Base-by-base conservation (phyloP, 345 rosid species). In the Salix exigua region DNA sequence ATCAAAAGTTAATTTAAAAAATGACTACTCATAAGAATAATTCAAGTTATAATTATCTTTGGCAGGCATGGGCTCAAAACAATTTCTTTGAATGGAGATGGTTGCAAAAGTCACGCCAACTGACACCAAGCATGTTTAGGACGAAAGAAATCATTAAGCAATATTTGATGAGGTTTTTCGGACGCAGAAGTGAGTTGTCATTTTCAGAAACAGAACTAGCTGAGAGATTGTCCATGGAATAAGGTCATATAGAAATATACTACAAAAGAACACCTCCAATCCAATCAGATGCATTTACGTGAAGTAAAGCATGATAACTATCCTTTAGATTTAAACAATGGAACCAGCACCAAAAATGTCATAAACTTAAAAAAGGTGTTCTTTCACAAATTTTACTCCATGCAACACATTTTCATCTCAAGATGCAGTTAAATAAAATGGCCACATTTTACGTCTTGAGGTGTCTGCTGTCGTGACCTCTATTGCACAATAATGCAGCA, bases 141-240 rank as follows among this genome's bases (percentile, higher is more conserved):
- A 46, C 1, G 0, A 46, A 46, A 46, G 50, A 46, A 14, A 46
- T 46, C 50, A 12, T 53, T 53, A 12, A 6, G 60, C 11, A 2
- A 7, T 53, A 21, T 53, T 53, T 19, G 6, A 18, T 53, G 4
- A 53, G 60, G 60, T 53, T 53, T 19, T 53, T 53, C 21, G 60
- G 60, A 53, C 19, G 2, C 23, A 38, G 18, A 25, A 62, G 33
- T 13, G 37, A 63, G 18, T 42, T 6, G 11, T 19, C 21, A 63
- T 64, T 63, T 44, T 46, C 77, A 25, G 69, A 50, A 12, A 65
- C 14, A 51, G 44, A 74, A 74, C 48, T 33, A 33, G 77, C 62
- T 46, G 65, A 38, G 35, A 73, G 68, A 37, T 28, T 19, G 51
- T 1, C 58, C 67, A 26, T 25, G 68, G 30, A 46, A 64, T 18